Base-by-base conservation (phyloP, 345 rosid genomes). In the Hevea brasiliensis region DNA sequence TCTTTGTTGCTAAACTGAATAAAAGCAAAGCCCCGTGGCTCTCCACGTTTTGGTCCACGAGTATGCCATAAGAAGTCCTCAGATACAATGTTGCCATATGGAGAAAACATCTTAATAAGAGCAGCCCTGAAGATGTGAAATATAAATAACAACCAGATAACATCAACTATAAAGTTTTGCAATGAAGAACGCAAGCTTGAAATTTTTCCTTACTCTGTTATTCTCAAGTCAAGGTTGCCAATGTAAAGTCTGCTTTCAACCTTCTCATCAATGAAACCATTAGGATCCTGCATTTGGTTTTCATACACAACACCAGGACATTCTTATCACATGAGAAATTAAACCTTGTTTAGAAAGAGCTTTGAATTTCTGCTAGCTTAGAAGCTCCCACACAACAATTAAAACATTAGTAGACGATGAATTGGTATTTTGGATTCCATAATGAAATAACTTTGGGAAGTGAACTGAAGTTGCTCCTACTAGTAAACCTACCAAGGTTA, bases 1-100 rank as follows among this genome's bases (percentile, higher is more conserved):
- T 88, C 96, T 89, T 89, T 89, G 53, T 73, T 54, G 81, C 87
- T 91, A 77, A 80, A 94, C 69, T 94, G 88, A 68, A 94, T 77
- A 80, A 91, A 94, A 61, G 96, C 97, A 64, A 83, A 94, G 18
- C 97, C 97, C 20, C 97, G 88, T 47, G 98, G 98, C 65, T 87
- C 89, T 77, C 98, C 98, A 15, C 89, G 92, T 79, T 87, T 94
- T 27, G 97, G 94, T 7, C 98, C 98, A 4, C 92, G 92, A 23
- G 94, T 91, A 73, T 94, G 98, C 98, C 97, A 94, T 5, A 91
- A 80, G 81, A 87, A 94, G 76, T 94, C 97, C 81, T 94, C 97
- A 0, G 97, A 89, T 61, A 87, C 75, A 67, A 91, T 89, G 80
- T 88, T 94, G 61, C 98, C 98, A 57, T 83, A 91, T 6, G 96